These are phyloP conservation scores for Nepenthes mirabilis DNA, from an alignment of 148 eudicot genomes.

Conservation along the genomic window DNA sequence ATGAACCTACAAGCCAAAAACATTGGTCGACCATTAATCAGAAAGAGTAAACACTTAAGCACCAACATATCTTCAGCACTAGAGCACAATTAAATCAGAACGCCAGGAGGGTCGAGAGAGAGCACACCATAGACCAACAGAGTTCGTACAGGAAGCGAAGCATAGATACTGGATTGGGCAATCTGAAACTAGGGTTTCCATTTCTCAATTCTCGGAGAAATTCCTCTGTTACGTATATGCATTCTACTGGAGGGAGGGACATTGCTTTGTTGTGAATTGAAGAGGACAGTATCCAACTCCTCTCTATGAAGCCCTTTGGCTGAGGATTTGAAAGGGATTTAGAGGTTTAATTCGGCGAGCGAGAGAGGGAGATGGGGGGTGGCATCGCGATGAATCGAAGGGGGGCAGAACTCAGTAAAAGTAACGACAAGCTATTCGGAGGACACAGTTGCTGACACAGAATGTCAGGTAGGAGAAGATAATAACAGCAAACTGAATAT, in stretches of 20 bases:
- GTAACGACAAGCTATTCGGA: too few relatives aligned
- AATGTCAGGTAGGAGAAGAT: too few relatives aligned
- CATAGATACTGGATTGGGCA: conserved; percentile 32
- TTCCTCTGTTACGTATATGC: conserved; percentile 46
- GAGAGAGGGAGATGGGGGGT: too few relatives aligned
- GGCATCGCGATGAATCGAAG: too few relatives aligned
- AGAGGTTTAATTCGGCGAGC: too few relatives aligned
- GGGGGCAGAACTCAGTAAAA: too few relatives aligned
- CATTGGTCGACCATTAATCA: background rate
- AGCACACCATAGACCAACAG: conserved; percentile 49
- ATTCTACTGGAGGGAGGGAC: conserved; percentile 61
- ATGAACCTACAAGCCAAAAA: conserved; percentile 34
- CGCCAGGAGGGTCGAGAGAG: background rate
- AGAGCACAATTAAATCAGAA: background rate
- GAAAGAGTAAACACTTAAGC: background rate
- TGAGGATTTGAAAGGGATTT: too few relatives aligned
- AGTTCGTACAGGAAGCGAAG: conserved; percentile 84
- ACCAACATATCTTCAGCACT: background rate
- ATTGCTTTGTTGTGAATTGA: conserved; percentile 7
- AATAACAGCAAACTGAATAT: too few relatives aligned
- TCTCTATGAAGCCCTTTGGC: too few relatives aligned
- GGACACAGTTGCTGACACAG: too few relatives aligned
- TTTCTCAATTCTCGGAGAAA: conserved; percentile 49
- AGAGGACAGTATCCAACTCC: too few relatives aligned
- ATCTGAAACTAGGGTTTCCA: conserved; percentile 49